Evolutionary conservation across 768 basidiomycete species (phyloP).

Genomic region (Mycena crocata): DNA sequence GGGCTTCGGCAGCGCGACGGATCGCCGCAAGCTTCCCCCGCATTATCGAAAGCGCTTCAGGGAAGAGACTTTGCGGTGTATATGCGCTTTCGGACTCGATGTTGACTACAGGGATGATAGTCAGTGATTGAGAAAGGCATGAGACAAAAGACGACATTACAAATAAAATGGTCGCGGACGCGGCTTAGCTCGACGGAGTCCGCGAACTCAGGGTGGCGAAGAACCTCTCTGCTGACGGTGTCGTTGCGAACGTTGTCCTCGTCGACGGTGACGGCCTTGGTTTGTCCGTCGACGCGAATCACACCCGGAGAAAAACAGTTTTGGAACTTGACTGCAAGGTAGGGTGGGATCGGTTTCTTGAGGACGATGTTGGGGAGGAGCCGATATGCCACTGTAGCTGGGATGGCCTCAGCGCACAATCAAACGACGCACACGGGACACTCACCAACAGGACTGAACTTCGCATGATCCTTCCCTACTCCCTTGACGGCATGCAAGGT

Average conservation of each 20-base stretch:
- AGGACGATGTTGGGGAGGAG: conserved; percentile 88
- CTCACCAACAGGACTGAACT: conserved; percentile 94
- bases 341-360: conserved; percentile 77
- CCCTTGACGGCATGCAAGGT: conserved; percentile 94
- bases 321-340: conserved; percentile 85
- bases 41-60: conserved; percentile 85
- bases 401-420: neutral
- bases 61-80: conserved; percentile 82
- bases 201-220: conserved; percentile 91
- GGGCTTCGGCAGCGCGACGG: conserved; percentile 66
- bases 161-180: conserved; percentile 92
- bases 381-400: conserved; percentile 96
- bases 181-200: conserved; percentile 86
- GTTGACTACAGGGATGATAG: conserved; percentile 69
- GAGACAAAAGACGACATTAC: conserved; percentile 56
- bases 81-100: conserved; percentile 94
- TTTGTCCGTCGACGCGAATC: conserved; percentile 68
- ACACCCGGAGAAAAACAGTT: conserved; percentile 90
- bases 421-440: conserved; percentile 13
- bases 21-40: conserved; percentile 78
- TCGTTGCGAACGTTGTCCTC: conserved; percentile 79
- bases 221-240: conserved; percentile 90
- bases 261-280: conserved; percentile 72
- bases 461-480: conserved; percentile 94
- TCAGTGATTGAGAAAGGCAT: conserved; percentile 10